These are phyloP conservation scores for Citrus mangshanensis DNA, from an alignment of 345 rosid species.

Conservation along the genomic window DNA sequence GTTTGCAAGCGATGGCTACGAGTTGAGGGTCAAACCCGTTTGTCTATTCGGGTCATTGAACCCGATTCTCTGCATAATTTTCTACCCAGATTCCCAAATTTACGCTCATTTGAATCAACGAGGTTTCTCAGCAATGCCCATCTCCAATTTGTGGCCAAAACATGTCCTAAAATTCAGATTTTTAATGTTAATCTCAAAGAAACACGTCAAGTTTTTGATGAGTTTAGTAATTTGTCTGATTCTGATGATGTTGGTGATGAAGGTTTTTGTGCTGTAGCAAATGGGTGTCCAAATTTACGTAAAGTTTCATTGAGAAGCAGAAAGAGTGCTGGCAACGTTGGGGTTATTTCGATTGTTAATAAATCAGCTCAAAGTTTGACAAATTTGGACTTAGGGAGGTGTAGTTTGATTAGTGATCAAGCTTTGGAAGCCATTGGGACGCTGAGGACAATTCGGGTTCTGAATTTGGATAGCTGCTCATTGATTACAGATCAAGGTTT, in stretches of 20 bases:
- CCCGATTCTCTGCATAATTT: conserved; percentile 29
- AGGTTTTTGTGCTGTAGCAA: conserved; percentile 29
- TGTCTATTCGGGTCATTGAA: conserved; percentile 34
- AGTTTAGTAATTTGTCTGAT: not conserved
- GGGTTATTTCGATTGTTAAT: conserved; percentile 24
- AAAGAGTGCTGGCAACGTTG: conserved; percentile 27
- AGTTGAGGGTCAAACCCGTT: conserved; percentile 37
- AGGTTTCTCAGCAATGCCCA: conserved; percentile 22
- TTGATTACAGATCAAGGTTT: conserved; percentile 37
- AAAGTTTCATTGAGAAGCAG: conserved; percentile 36
- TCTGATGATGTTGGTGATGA: conserved; percentile 27
- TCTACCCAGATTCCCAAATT: conserved; percentile 48
- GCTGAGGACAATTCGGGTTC: conserved; percentile 16
- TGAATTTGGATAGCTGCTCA: conserved; percentile 39
- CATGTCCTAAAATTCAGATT: conserved; percentile 31
- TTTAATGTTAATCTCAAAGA: conserved; percentile 28
- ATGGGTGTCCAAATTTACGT: conserved; percentile 25
- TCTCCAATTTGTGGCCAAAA: conserved; percentile 29
- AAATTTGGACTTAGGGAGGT: conserved; percentile 38
- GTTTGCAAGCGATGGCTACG: conserved; percentile 47
- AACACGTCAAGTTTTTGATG: not conserved
- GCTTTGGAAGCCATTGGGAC: conserved; percentile 28
- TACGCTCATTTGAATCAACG: conserved; percentile 18
- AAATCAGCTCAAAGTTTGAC: conserved; percentile 23
- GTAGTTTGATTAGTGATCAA: conserved; percentile 34